A percentile compares a stretch with the other conserved stretches of the same genome.
Conservation (phyloP, 2,329 filamentous ascomycete species). For the Phaeosphaeriaceae sp. region DNA sequence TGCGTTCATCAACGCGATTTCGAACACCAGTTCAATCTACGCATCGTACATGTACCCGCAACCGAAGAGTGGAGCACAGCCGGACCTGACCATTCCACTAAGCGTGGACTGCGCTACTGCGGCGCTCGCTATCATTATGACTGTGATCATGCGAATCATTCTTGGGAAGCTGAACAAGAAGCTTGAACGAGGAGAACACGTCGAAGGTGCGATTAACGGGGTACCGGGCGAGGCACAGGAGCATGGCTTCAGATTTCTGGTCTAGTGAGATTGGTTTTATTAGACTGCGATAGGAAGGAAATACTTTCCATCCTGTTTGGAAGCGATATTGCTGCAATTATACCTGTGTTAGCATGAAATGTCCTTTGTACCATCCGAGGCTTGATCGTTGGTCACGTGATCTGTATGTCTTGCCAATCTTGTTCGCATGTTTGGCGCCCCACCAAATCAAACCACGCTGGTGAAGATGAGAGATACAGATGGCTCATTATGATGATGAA, state of each 20-base stretch:
- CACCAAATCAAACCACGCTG: too few species aligned
- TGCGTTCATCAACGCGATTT: conserved; percentile 77
- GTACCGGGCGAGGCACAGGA: conserved; percentile 63
- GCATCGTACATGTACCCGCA: conserved; percentile 72
- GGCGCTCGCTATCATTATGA: conserved; percentile 68
- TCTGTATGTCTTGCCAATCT: not conserved
- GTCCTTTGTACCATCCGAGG: not conserved
- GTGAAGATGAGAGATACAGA: too few species aligned
- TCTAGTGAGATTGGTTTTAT: conserved; percentile 45
- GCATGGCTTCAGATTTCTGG: conserved; percentile 71
- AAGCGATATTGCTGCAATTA: not conserved
- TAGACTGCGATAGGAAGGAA: not conserved
- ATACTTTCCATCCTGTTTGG: not conserved
- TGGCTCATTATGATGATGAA: too few species aligned
- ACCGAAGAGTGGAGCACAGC: conserved; percentile 38
- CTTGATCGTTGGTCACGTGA: not conserved
- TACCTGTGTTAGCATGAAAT: not conserved
- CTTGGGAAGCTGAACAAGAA: conserved; percentile 72
- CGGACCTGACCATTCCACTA: conserved; percentile 64
- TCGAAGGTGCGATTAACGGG: conserved; percentile 61
- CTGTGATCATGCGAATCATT: conserved; percentile 68
- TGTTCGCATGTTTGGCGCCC: too few species aligned
- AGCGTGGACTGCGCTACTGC: conserved; percentile 72
- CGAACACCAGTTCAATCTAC: conserved; percentile 74
- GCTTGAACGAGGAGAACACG: conserved; percentile 67